Evolutionary conservation across 2,329 filamentous ascomycete species (phyloP).

Genomic region (Fusarium annulatum): DNA sequence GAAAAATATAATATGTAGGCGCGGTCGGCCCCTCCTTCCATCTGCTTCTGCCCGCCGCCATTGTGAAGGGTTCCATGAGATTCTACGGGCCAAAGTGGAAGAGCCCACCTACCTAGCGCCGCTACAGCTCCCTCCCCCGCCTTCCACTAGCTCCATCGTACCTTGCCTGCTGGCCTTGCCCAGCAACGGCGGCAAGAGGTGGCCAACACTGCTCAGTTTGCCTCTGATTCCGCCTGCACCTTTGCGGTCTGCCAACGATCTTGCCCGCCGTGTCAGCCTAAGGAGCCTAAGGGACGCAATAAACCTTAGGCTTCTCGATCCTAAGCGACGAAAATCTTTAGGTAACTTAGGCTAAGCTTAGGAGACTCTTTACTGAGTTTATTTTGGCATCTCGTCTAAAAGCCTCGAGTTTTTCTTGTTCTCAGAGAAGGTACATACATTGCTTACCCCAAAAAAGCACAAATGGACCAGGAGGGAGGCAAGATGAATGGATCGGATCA

Average conservation of each 20-base stretch:
- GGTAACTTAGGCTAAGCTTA: neutral
- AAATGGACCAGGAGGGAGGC: constrained; percentile 35
- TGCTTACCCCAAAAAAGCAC: constrained; percentile 33
- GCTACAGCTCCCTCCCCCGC: constrained; percentile 19
- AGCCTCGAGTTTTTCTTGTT: neutral
- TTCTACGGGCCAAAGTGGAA: constrained; percentile 53
- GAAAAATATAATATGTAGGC: constrained; percentile 50
- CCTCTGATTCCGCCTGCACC: neutral
- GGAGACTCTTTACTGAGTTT: neutral
- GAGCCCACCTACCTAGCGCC: constrained; percentile 36
- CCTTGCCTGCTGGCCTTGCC: neutral
- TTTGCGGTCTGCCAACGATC: neutral
- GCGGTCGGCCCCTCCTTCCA: constrained; percentile 44
- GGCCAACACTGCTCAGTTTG: constrained; percentile 25
- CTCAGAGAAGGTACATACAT: neutral
- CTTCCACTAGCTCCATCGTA: constrained; percentile 5
- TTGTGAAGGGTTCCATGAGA: constrained; percentile 59
- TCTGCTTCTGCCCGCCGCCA: constrained; percentile 39
- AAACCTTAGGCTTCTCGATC: neutral
- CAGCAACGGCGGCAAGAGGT: constrained; percentile 13
- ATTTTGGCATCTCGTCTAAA: neutral
- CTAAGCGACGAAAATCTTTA: neutral
- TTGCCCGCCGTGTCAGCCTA: neutral
- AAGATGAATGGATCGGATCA: constrained; percentile 20
- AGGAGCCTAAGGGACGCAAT: neutral